Conservation (phyloP, 768 basidiomycete genomes). For the Pseudohyphozyma bogoriensis region DNA sequence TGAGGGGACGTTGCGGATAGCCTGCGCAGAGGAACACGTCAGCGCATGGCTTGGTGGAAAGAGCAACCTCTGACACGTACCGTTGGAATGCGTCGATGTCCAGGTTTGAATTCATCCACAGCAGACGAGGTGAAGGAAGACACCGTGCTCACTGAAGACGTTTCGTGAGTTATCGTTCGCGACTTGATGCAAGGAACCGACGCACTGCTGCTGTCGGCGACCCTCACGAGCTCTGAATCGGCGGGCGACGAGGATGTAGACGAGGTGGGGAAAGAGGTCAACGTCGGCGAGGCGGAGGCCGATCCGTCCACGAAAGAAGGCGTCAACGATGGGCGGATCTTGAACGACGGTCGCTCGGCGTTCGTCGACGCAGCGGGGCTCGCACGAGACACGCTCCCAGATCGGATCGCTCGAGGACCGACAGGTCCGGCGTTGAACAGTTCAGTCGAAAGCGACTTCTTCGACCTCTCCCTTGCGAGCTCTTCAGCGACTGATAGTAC, state of each 20-base stretch:
- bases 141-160: background rate
- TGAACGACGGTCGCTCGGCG: background rate
- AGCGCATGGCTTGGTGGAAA: background rate
- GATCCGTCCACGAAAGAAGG: background rate
- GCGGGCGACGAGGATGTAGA: too few species aligned
- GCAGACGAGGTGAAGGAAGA: background rate
- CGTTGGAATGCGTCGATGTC: slow-evolving; percentile 23
- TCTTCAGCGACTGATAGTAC: slow-evolving; percentile 2
- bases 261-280: background rate
- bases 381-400: background rate
- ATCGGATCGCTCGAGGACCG: background rate
- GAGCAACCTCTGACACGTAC: too few species aligned
- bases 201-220: too few species aligned
- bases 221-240: too few species aligned
- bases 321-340: background rate
- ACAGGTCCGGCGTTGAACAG: too few species aligned
- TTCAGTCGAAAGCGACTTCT: background rate
- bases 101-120: slow-evolving; percentile 1
- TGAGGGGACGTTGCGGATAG: slow-evolving; percentile 19
- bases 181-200: too few species aligned
- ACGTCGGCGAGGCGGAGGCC: too few species aligned
- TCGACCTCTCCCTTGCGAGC: background rate
- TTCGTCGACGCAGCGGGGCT: background rate
- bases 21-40: slow-evolving; percentile 1
- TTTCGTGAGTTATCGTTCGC: too few species aligned